These are phyloP conservation scores for Tricholoma terreum DNA, from an alignment of 768 basidiomycete genomes.

Conservation along the genomic window DNA sequence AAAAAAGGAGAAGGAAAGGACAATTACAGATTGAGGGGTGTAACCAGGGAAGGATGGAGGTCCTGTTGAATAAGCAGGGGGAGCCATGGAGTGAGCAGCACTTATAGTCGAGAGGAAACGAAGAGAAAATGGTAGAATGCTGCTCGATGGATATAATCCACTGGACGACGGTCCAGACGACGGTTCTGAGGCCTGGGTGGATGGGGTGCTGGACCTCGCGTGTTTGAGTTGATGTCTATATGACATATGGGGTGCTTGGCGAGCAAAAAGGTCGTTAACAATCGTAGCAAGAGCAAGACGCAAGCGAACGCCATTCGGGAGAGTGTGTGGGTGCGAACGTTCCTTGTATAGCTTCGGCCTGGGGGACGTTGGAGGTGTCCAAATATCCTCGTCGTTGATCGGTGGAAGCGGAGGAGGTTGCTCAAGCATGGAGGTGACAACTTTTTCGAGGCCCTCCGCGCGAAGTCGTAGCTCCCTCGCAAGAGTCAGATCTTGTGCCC, in stretches of 20 bases:
- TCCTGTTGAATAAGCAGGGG: slow-evolving; percentile 1
- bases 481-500: slow-evolving; percentile 57
- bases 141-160: slow-evolving; percentile 15
- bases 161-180: slow-evolving; percentile 21
- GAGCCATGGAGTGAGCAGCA: slow-evolving; percentile 1
- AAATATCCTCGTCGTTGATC: slow-evolving; percentile 49
- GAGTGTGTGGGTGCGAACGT: slow-evolving; percentile 49
- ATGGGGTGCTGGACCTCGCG: slow-evolving; percentile 12
- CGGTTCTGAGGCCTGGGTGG: background rate
- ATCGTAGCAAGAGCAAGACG: slow-evolving; percentile 73
- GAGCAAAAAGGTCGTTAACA: slow-evolving; percentile 79
- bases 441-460: slow-evolving; percentile 81
- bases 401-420: slow-evolving; percentile 69
- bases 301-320: slow-evolving; percentile 81
- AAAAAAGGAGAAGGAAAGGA: background rate
- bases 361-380: slow-evolving; percentile 52
- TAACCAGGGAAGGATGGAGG: slow-evolving; percentile 18
- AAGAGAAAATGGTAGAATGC: slow-evolving; percentile 23
- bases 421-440: slow-evolving; percentile 75
- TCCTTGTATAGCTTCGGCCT: slow-evolving; percentile 32
- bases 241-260: slow-evolving; percentile 57
- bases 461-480: slow-evolving; percentile 66
- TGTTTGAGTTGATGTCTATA: slow-evolving; percentile 34
- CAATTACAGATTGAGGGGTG: slow-evolving; percentile 11
- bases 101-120: slow-evolving; percentile 21